Percentiles rank a stretch among this genome's conserved stretches.
These are phyloP conservation scores for Chaetothyriales sp. DNA, from an alignment of 2,329 filamentous ascomycete species.

Conservation along the genomic window DNA sequence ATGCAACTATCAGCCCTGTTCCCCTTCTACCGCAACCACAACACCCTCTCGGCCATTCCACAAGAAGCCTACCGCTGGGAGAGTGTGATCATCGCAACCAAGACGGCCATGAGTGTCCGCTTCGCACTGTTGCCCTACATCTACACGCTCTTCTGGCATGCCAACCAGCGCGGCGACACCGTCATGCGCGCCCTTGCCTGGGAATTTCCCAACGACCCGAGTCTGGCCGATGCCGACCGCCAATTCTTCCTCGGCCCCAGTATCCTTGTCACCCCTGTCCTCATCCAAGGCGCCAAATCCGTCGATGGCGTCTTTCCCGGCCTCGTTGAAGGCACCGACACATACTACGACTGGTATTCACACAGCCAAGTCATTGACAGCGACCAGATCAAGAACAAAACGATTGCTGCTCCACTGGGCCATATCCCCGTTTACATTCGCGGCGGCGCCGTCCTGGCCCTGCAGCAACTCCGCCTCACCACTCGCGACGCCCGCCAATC, in stretches of 20 bases:
- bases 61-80: slow-evolving; percentile 62
- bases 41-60: slow-evolving; percentile 41
- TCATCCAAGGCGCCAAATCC: slow-evolving; percentile 42
- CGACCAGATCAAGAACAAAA: slow-evolving; percentile 38
- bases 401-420: slow-evolving; percentile 45
- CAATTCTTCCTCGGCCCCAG: slow-evolving; percentile 58
- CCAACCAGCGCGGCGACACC: slow-evolving; percentile 50
- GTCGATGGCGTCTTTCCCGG: slow-evolving; percentile 59
- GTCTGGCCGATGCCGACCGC: slow-evolving; percentile 48
- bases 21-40: slow-evolving; percentile 67
- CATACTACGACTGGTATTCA: slow-evolving; percentile 75
- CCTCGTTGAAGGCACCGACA: slow-evolving; percentile 31
- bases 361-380: slow-evolving; percentile 38
- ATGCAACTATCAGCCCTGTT: slow-evolving; percentile 62
- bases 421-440: slow-evolving; percentile 60
- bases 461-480: slow-evolving; percentile 53
- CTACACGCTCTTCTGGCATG: slow-evolving; percentile 56
- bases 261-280: slow-evolving; percentile 52
- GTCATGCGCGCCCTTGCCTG: slow-evolving; percentile 59
- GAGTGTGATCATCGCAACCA: slow-evolving; percentile 49
- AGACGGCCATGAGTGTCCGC: slow-evolving; percentile 52
- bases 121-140: slow-evolving; percentile 60
- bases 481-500: slow-evolving; percentile 47
- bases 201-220: slow-evolving; percentile 56
- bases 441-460: slow-evolving; percentile 51